These are phyloP conservation scores for Rhodotorula graminis DNA, from an alignment of 768 basidiomycete genomes.

Conservation along the genomic window DNA sequence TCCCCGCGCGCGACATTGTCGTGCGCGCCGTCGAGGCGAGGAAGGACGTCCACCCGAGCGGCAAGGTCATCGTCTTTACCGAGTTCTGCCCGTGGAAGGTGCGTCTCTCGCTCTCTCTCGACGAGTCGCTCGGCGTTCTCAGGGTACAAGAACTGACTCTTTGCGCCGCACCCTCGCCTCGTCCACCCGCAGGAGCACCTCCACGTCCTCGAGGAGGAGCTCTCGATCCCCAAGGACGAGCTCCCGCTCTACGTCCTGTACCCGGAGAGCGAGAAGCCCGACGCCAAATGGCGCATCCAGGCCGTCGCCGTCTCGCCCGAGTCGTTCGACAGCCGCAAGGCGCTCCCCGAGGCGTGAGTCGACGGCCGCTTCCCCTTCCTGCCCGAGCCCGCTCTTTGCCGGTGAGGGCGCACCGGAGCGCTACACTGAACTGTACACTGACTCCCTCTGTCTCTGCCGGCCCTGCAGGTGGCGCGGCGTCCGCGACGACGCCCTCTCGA, in stretches of 20 bases:
- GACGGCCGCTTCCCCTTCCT: too few relatives aligned
- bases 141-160: too few relatives aligned
- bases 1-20: slow-evolving; percentile 82
- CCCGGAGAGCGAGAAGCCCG: slow-evolving; percentile 57
- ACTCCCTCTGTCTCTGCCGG: too few relatives aligned
- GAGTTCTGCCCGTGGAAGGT: slow-evolving; percentile 80
- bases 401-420: too few relatives aligned
- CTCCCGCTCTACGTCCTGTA: slow-evolving; percentile 81
- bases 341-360: slow-evolving; percentile 66
- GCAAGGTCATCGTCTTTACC: slow-evolving; percentile 73
- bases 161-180: too few relatives aligned
- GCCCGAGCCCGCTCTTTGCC: too few relatives aligned
- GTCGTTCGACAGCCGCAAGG: slow-evolving; percentile 84
- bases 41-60: slow-evolving; percentile 60
- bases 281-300: slow-evolving; percentile 73
- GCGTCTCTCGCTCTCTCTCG: not conserved
- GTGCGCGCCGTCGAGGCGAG: slow-evolving; percentile 58
- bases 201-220: slow-evolving; percentile 72
- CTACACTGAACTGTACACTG: too few relatives aligned
- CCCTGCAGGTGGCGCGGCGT: slow-evolving; percentile 73
- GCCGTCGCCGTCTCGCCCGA: slow-evolving; percentile 77
- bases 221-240: slow-evolving; percentile 51
- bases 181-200: slow-evolving; percentile 66
- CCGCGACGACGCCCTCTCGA: slow-evolving; percentile 73
- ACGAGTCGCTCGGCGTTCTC: too few relatives aligned